phyloP scores from a whole-genome alignment of 106 monocot species.

The Dioscorea alata region DNA sequence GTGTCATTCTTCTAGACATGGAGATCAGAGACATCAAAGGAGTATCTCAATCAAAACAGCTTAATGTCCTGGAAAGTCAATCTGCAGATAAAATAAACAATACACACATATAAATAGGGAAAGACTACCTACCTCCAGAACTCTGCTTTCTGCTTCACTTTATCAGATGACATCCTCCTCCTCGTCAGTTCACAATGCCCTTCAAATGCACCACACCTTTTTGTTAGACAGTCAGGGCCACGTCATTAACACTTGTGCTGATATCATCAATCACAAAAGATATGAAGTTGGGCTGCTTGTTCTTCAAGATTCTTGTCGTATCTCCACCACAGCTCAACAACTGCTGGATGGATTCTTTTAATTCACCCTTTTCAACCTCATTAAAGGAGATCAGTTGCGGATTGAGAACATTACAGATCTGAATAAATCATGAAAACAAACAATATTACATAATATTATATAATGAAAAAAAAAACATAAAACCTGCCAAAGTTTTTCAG shows the following conservation, averaged over 20 bases:
- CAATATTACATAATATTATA: conserved; percentile 2
- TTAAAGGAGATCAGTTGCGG: conserved; percentile 32
- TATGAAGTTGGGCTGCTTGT: conserved; percentile 91
- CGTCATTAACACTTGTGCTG: too few relatives aligned
- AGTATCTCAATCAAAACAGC: background rate
- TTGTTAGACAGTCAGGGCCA: too few relatives aligned
- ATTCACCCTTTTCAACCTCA: conserved; percentile 40
- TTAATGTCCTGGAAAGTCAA: background rate
- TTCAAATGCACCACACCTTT: too few relatives aligned
- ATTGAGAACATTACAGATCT: conserved; percentile 34
- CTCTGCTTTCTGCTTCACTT: too few relatives aligned
- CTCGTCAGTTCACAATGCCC: too few relatives aligned
- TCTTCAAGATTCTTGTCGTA: conserved; percentile 95
- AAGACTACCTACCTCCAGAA: conserved; percentile 71
- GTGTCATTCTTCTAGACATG: conserved; percentile 80
- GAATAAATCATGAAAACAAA: conserved; percentile 2
- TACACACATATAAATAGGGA: background rate
- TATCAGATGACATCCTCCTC: too few relatives aligned
- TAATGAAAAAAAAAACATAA: background rate
- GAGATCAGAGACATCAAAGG: conserved; percentile 47
- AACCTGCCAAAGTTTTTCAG: conserved; percentile 80
- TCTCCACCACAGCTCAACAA: conserved; percentile 90
- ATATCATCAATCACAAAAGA: conserved; percentile 89
- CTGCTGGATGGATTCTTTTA: conserved; percentile 63
- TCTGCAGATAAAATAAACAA: too few relatives aligned